Evolutionary conservation across 2,329 filamentous ascomycete species (phyloP), one percentile per base, ranked within the genome.

Genomic region (Neurospora crassa): DNA sequence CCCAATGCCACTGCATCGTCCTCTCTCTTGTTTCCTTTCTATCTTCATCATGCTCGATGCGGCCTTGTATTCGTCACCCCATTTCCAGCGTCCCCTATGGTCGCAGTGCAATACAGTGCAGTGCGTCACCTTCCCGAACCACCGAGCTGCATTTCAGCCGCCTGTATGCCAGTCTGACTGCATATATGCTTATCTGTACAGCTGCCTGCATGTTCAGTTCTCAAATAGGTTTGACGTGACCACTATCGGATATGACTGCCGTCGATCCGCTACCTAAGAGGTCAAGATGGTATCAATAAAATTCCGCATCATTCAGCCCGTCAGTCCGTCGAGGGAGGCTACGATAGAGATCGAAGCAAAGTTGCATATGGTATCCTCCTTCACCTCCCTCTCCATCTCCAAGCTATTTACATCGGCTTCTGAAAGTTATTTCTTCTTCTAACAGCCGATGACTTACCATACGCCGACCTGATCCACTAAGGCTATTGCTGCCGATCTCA

Each of bases 391-490:
- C 29, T 37, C 7, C 1, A 37, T 10, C 7, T 8, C 37, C 1
- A 2, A 37, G 8, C 37, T 37, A 2, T 37, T 37, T 10, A 37
- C 1, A 37, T 37, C 37, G 8, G 1, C 37, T 8, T 1, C 10
- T 37, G 1, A 10, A 8, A 37, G 37, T 0, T 37, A 10, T 5
- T 37, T 37, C 0, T 10, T 2, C 37, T 10, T 37, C 41, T 7
- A 3, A 10, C 18, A 45, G 7, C 18, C 3, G 2, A 11, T 45
- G 2, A 1, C n/a, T 4, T 45, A 1, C 1, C 1, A 1, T 45
- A 1, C 42, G 0, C 18, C 16, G 18, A n/a, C 7, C 7, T 11
- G 7, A 0, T 11, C 1, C 4, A 5, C 3, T 41, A 4, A 3
- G 42, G 18, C 18, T n/a, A n/a, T n/a, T 4, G 7, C 5, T 3